Evolutionary conservation across 2,329 filamentous ascomycete genomes (phyloP).

Genomic region (Penicillium sp.): DNA sequence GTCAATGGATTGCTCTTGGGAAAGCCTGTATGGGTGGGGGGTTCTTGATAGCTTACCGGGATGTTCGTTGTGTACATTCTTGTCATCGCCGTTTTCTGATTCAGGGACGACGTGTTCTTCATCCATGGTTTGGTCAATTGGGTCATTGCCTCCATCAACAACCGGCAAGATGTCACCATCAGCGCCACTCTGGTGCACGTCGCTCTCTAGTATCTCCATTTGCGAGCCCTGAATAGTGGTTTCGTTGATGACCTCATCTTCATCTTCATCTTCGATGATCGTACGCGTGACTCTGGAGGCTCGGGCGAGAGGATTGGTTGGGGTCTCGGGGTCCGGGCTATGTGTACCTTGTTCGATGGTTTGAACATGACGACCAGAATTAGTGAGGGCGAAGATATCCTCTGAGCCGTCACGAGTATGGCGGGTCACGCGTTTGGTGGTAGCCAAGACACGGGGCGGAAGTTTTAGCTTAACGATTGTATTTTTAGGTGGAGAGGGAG

Average conservation of each 20-base stretch:
- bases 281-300: constrained; percentile 42
- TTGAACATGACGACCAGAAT: constrained; percentile 56
- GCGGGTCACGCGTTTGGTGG: constrained; percentile 53
- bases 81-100: constrained; percentile 40
- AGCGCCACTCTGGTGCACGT: constrained; percentile 31
- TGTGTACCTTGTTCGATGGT: constrained; percentile 53
- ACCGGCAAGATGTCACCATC: constrained; percentile 30
- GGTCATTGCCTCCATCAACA: constrained; percentile 20
- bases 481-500: constrained; percentile 19
- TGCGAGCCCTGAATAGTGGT: constrained; percentile 40
- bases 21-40: constrained; percentile 41
- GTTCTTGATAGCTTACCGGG: constrained; percentile 55
- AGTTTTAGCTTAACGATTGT: constrained; percentile 34
- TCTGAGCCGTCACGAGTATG: constrained; percentile 56
- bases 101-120: constrained; percentile 40
- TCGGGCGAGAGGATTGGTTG: constrained; percentile 28
- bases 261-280: constrained; percentile 29
- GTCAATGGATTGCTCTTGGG: constrained; percentile 24
- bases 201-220: constrained; percentile 44
- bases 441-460: constrained; percentile 26
- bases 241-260: constrained; percentile 40
- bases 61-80: constrained; percentile 38
- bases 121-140: constrained; percentile 36
- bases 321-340: constrained; percentile 46
- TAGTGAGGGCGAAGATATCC: constrained; percentile 55